Conservation (phyloP, 768 basidiomycete genomes). For the Dacryopinax primogenitus region DNA sequence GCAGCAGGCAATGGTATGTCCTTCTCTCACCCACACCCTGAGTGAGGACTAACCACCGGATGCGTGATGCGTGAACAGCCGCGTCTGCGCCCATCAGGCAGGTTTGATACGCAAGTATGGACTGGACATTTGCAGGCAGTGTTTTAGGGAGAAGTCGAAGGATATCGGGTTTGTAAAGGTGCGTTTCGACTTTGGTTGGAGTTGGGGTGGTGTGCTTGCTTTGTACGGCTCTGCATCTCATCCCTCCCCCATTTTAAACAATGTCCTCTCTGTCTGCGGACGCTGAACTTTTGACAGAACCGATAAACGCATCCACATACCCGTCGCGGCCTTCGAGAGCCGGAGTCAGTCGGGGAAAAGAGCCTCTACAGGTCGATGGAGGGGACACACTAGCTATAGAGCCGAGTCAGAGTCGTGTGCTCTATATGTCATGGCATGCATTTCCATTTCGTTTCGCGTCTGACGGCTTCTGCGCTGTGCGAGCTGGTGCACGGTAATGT, state of each 20-base stretch:
- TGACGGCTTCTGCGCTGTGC: no score
- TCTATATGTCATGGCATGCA: no score
- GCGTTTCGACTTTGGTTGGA: no score
- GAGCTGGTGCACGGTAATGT: no score
- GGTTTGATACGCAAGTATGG: constrained; percentile 97
- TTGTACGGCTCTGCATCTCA: not conserved
- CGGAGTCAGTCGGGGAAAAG: no score
- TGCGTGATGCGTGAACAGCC: constrained; percentile 38
- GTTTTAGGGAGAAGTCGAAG: constrained; percentile 91
- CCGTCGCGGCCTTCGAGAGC: no score
- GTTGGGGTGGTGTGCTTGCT: no score
- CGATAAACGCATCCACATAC: not conserved
- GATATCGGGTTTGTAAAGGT: constrained; percentile 95
- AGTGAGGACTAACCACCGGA: not conserved
- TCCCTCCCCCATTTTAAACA: not conserved
- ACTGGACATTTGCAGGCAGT: constrained; percentile 93
- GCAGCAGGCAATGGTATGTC: constrained; percentile 82
- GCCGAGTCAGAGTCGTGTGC: no score
- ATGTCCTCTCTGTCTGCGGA: not conserved
- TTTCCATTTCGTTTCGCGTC: no score
- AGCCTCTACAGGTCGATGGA: no score
- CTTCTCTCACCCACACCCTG: not conserved
- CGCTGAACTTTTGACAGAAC: not conserved
- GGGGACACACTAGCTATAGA: no score
- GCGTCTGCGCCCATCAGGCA: constrained; percentile 91